Percentiles rank a stretch among this genome's conserved stretches.
phyloP scores from a whole-genome alignment of 2,329 filamentous ascomycete genomes.

The Penicillium sp. region DNA sequence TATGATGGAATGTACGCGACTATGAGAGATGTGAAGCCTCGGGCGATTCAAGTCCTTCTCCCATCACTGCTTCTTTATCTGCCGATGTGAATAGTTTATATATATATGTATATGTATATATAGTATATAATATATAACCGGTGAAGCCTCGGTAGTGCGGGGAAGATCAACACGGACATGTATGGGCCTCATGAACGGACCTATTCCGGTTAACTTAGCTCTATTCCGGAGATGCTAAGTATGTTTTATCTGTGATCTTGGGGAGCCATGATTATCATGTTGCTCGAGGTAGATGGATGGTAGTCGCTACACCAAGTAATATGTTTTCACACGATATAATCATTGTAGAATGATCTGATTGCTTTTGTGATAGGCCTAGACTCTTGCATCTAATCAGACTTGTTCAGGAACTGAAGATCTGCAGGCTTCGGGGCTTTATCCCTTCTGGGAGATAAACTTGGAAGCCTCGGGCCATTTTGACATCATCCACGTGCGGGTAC shows the following conservation, averaged over 20 bases:
- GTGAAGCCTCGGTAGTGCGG: too few species aligned
- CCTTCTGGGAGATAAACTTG: background rate
- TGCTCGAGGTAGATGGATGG: background rate
- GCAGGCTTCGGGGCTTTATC: background rate
- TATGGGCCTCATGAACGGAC: background rate
- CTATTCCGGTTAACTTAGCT: background rate
- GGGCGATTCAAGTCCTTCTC: conserved; percentile 45
- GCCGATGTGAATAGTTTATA: too few species aligned
- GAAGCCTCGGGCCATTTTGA: conserved; percentile 8
- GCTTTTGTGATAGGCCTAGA: background rate
- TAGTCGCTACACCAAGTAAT: background rate
- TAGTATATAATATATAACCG: too few species aligned
- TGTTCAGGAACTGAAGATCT: background rate
- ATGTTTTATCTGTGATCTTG: too few species aligned
- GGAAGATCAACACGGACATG: too few species aligned
- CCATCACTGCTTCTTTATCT: conserved; percentile 47
- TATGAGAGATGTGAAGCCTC: conserved; percentile 60
- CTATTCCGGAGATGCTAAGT: background rate
- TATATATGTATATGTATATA: too few species aligned
- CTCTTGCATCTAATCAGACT: background rate
- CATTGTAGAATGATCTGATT: background rate
- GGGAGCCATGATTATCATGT: too few species aligned
- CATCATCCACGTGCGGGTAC: background rate
- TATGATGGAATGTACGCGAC: conserved; percentile 19
- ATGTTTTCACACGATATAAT: background rate